Evolutionary conservation across 1,284 basidiomycete species (phyloP).

Genomic region (Acaromyces ingoldii): DNA sequence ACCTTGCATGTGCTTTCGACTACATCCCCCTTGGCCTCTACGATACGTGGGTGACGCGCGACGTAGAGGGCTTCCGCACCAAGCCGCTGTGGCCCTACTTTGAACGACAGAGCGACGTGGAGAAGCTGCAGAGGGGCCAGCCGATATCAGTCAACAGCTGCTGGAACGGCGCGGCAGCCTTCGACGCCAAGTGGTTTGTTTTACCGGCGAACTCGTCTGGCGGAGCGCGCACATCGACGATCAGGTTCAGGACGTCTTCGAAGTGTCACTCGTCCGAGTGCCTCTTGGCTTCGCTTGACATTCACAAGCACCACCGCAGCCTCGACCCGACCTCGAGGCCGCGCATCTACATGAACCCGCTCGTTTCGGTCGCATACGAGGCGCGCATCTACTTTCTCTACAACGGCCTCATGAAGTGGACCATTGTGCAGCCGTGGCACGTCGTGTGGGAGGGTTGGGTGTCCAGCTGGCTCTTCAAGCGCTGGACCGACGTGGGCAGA

Average conservation of each 20-base stretch:
- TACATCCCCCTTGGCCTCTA: neutral
- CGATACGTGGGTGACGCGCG: slow-evolving; percentile 4
- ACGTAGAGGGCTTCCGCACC: neutral
- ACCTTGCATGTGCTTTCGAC: slow-evolving; percentile 4
- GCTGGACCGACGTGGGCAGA: neutral
- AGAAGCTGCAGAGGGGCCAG: neutral
- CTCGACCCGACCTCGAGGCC: neutral
- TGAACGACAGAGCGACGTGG: neutral
- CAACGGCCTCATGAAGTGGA: neutral
- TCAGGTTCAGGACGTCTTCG: too few species aligned
- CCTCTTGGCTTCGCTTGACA: neutral
- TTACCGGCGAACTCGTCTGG: too few species aligned
- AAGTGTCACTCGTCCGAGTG: neutral
- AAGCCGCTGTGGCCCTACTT: slow-evolving; percentile 9
- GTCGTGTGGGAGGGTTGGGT: neutral
- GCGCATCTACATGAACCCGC: slow-evolving; percentile 1
- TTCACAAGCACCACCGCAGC: neutral
- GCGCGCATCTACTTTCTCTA: neutral
- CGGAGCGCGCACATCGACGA: too few species aligned
- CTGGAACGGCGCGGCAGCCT: slow-evolving; percentile 5
- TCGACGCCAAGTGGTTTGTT: neutral
- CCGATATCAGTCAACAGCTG: slow-evolving; percentile 2
- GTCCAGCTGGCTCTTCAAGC: neutral
- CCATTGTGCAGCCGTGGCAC: neutral
- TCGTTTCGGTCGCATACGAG: neutral